A percentile compares a stretch with the other conserved stretches of the same genome.
These are phyloP conservation scores for Smittium culicis DNA, from an alignment of 371 early-diverging fungal genomes.

Conservation along the genomic window DNA sequence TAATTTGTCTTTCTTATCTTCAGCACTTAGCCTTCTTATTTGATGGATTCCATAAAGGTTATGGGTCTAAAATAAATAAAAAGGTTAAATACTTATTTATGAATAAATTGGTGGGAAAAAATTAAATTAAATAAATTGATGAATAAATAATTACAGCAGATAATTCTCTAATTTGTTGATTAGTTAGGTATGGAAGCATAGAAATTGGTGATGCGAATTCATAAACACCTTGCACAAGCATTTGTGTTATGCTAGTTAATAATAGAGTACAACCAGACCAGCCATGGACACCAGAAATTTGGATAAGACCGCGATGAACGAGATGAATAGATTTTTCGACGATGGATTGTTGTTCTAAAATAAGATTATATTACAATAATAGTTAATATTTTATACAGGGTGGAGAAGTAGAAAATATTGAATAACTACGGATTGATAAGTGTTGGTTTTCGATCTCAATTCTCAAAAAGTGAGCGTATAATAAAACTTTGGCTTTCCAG, in stretches of 20 bases:
- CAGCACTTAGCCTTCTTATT: constrained; percentile 46
- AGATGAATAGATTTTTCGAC: constrained; percentile 55
- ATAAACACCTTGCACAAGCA: constrained; percentile 67
- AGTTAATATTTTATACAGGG: too few relatives aligned
- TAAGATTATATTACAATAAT: too few relatives aligned
- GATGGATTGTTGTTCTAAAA: constrained; percentile 47
- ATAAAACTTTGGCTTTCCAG: constrained; percentile 60
- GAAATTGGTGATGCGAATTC: constrained; percentile 56
- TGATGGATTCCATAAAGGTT: constrained; percentile 43
- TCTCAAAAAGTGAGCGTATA: constrained; percentile 76
- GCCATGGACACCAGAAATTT: constrained; percentile 70
- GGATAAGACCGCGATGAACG: constrained; percentile 58
- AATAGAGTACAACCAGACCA: constrained; percentile 22
- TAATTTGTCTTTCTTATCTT: constrained; percentile 45
- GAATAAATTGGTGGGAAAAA: constrained; percentile 7
- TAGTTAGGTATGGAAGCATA: constrained; percentile 65
- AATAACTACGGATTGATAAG: constrained; percentile 36
- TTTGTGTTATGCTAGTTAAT: constrained; percentile 30
- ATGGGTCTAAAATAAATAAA: constrained; percentile 1
- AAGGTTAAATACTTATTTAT: constrained; percentile 17
- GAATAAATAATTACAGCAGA: constrained; percentile 13
- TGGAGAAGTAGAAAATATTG: too few relatives aligned
- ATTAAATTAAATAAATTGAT: background rate
- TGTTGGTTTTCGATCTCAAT: constrained; percentile 41
- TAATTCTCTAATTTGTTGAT: constrained; percentile 30